Evolutionary conservation across 257 asterid species (phyloP), one percentile per base, ranked within the genome.

Genomic region (Nicotiana benthamiana): DNA sequence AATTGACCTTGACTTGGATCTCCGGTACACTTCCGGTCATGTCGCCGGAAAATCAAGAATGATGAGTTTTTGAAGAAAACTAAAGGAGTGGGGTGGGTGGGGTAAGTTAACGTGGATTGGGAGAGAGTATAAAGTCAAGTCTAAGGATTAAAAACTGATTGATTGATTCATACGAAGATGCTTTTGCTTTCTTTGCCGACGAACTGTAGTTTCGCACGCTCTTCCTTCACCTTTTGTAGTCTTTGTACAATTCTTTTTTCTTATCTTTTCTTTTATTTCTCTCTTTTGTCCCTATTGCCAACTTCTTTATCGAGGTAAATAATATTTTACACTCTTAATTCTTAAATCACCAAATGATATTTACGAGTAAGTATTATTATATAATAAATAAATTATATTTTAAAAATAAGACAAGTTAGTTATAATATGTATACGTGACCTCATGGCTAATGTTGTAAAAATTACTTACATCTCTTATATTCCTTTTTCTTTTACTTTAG

Each of bases 1-100:
- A 87, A 80, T 80, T 86, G 54, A 82, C 91, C 80, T 89, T 76
- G 70, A 89, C 82, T 78, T 82, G 93, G 1, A 86, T 68, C 80
- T 61, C 84, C 48, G 90, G 79, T 65, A 17, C 63, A 22, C 68
- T 72, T 64, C 75, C 83, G 62, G 86, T 89, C 94, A 88, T 91
- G 80, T 91, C 80, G 81, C 53, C 52, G 70, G 60, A n/a, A 67
- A 82, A 68, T 62, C 56, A 51, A 51, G 56, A 51, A 51, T 51
- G 56, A 4, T 51, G 56, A 51, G 56, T 51, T 51, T 51, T 51
- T 9, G 48, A 40, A 40, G 48, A 40, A 40, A 40, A 40, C 48
- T 40, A 40, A 40, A 2, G 48, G 48, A 2, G 3, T 40, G 48
- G 10, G 11, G 10, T 40, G 48, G 48, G 48, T 36, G 48, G 12